Conservation (phyloP, 257 asterid genomes). For the Gentiana macrophylla region DNA sequence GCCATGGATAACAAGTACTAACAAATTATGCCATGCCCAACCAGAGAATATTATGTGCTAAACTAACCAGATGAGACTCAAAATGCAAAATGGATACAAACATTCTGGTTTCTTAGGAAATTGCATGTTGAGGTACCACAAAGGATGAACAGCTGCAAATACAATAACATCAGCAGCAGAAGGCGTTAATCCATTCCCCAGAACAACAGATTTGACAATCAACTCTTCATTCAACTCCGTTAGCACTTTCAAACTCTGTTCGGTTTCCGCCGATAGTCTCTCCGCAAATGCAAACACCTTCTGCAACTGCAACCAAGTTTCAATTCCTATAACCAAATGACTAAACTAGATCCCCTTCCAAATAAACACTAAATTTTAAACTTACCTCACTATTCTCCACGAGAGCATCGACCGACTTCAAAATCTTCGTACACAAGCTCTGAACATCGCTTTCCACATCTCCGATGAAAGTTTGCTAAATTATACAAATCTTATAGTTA, state of each 20-base stretch:
- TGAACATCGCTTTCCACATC: constrained; percentile 34
- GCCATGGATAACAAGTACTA: not conserved
- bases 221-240: constrained; percentile 55
- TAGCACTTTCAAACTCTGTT: constrained; percentile 27
- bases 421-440: constrained; percentile 34
- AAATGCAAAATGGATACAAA: not conserved
- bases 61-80: not conserved
- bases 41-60: not conserved
- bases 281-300: constrained; percentile 51
- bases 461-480: constrained; percentile 34
- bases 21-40: not conserved
- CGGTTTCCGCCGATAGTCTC: constrained; percentile 29
- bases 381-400: constrained; percentile 40
- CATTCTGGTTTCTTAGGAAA: too few species aligned
- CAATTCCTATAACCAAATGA: not conserved
- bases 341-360: too few species aligned
- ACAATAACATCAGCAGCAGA: constrained; percentile 65
- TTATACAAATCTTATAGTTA: not conserved
- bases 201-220: constrained; percentile 49
- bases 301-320: constrained; percentile 39
- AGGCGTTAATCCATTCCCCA: constrained; percentile 47
- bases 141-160: constrained; percentile 52
- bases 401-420: constrained; percentile 31
- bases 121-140: constrained; percentile 33
- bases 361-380: not conserved